Base-by-base conservation (phyloP, 352 stramenopile species). In the Globisporangium yorkense region DNA sequence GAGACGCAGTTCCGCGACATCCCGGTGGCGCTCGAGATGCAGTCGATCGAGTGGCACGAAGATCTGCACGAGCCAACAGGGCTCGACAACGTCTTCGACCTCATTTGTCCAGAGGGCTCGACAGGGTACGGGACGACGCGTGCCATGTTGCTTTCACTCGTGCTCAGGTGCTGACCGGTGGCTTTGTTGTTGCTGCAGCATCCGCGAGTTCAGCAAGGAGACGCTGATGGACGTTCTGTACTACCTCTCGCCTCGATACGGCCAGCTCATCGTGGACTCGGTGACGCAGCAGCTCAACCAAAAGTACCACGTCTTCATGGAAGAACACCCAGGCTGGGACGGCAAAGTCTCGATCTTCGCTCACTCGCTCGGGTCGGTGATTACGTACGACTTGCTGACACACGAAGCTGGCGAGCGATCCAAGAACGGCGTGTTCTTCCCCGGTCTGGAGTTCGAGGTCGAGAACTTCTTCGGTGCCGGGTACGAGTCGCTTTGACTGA, bases 181-280 rank as follows among this genome's bases (percentile, higher is more conserved):
- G 16, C 8, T 43, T 18, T 37, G 33, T 10, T 37, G 33, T 43
- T 43, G 13, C 12, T 43, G 37, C 61, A 92, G 85, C 40, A 90
- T 98, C 63, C 77, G 92, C 43, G 77, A 96, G 33, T 98, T 97
- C 63, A 96, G 88, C 62, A 98, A 98, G 62, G 90, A 97, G 66
- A 97, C 92, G 0, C 72, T 98, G 35, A 96, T 98, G 84, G 92
- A 98, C 54, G 82, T 97, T n/a, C 63, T 97, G 4, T 98, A 96
- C 51, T 98, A 97, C 69, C 71, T 97, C 63, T 95, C 83, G 18
- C 87, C 89, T 39, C 73, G 84, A 3, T 96, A 97, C 63, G 87
- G 92, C 7, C 90, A 97, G 58, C 70, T 96, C 20, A 96, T 98
- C 49, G 75, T 97, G 45, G 79, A 97, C 68, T 91, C 92, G 5